Evolutionary conservation across 2,329 filamentous ascomycete species (phyloP).

Genomic region (Colletotrichum sp.): DNA sequence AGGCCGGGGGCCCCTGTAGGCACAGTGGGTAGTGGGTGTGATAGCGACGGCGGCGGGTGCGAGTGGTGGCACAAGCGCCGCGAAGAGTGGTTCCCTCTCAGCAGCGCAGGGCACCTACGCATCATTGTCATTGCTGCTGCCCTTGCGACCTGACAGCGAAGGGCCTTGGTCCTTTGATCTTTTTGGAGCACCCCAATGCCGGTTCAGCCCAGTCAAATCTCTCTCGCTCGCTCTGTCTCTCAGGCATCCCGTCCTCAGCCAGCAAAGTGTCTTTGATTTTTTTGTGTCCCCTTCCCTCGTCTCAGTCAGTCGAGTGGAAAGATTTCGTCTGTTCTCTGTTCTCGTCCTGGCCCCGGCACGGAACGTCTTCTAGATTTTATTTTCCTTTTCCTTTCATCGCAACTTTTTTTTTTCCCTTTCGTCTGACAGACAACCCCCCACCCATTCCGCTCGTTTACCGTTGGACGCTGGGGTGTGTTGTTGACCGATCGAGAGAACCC

Average conservation of each 20-base stretch:
- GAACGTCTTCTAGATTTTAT: background rate
- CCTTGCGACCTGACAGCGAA: background rate
- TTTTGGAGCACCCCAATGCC: background rate
- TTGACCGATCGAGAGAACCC: background rate
- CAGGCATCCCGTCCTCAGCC: background rate
- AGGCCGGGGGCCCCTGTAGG: background rate
- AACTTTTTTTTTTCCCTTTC: background rate
- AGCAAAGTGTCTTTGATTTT: background rate
- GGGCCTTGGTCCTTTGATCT: background rate
- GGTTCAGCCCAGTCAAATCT: background rate
- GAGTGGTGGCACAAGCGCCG: background rate
- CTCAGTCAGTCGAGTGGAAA: background rate
- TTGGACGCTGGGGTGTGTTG: background rate
- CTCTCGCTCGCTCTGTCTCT: background rate
- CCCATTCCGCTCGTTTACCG: slow-evolving; percentile 9
- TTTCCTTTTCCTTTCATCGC: background rate
- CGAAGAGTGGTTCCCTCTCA: background rate
- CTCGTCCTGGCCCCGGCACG: background rate
- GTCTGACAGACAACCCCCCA: background rate
- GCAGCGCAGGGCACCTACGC: background rate
- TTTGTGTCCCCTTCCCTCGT: background rate
- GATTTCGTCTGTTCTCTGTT: background rate
- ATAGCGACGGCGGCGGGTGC: background rate
- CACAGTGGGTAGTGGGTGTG: background rate
- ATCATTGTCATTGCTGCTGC: background rate